Base-by-base conservation (phyloP, 805 yeast species). In the Vanderwaltozyma verrucispora region DNA sequence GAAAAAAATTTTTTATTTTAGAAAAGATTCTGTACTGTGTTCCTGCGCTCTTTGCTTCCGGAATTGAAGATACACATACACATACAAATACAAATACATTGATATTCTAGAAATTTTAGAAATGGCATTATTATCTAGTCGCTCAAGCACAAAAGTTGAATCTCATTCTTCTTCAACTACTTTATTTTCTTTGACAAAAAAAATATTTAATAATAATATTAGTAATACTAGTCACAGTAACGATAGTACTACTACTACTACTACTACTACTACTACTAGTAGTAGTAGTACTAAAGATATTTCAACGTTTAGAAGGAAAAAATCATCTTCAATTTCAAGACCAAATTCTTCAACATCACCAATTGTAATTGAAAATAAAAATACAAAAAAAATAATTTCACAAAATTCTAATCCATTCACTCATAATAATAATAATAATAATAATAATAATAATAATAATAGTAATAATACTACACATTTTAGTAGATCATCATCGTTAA, bases 181-280 rank as follows among this genome's bases (percentile, higher is more conserved):
- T 4, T 28, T 35, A 14, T 29, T 35, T 29, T 35, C 37, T 4
- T 24, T 35, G 13, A 35, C 30, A 9, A 35, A 30, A 19, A 35
- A 35, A 29, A 10, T 35, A 3, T 30, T 35, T 14, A 35, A 18
- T 14, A 33, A 30, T 21, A 33, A 18, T 34, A 33, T 35, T 29
- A 17, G 36, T 29, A 40, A 40, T 27, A 34, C 39, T 23, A 33
- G 28, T 13, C 7, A 12, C 11, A 24, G 36, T 21, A 33, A 18
- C 33, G 32, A 35, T 30, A 17, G 37, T 29, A 40, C 40, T 27
- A 32, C 41, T 23, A 34, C 32, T 13, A 24, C n/a, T 24, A 24
- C 13, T 24, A 10, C 11, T 8, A 8, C 27, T 4, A 24, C 4
- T 27, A 32, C 41, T 23, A 34, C 32, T 13, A 24, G n/a, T 24